phyloP scores from a whole-genome alignment of 2,329 filamentous ascomycete species.

The Arthrobotrys musiformis region DNA sequence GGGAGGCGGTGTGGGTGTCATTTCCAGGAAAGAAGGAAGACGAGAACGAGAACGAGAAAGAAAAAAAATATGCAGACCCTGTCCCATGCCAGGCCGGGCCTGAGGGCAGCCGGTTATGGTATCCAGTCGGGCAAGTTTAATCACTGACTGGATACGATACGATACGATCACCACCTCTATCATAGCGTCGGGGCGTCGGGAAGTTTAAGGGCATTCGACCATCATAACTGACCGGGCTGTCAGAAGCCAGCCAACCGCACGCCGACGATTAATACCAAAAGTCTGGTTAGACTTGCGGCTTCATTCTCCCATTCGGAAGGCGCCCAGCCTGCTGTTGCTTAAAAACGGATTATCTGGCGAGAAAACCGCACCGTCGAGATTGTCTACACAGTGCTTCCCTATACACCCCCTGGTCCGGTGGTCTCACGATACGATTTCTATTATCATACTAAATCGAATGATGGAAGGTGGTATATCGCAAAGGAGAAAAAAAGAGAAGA shows the following conservation, averaged over 20 bases:
- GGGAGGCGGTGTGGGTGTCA: conserved; percentile 15
- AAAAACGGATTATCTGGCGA: conserved; percentile 29
- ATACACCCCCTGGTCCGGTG: background rate
- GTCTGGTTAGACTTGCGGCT: conserved; percentile 36
- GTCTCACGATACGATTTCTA: background rate
- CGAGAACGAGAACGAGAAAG: background rate
- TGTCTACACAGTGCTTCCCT: background rate
- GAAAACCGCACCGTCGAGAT: conserved; percentile 18
- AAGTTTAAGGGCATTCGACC: background rate
- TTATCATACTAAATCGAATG: background rate
- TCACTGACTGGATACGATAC: no score
- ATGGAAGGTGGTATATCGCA: background rate
- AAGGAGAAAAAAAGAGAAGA: background rate
- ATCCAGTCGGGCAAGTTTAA: background rate
- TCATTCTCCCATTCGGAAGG: conserved; percentile 38
- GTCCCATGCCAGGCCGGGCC: conserved; percentile 6
- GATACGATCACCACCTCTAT: background rate
- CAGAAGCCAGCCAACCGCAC: conserved; percentile 25
- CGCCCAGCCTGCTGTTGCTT: conserved; percentile 16
- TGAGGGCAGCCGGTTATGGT: no score
- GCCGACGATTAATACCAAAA: conserved; percentile 27
- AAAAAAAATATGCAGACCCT: background rate
- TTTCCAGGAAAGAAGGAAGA: background rate
- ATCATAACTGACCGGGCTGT: background rate
- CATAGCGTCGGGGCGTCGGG: conserved; percentile 4